Conservation (phyloP, 1,284 basidiomycete genomes). For the Rhodotorula mucilaginosa region DNA sequence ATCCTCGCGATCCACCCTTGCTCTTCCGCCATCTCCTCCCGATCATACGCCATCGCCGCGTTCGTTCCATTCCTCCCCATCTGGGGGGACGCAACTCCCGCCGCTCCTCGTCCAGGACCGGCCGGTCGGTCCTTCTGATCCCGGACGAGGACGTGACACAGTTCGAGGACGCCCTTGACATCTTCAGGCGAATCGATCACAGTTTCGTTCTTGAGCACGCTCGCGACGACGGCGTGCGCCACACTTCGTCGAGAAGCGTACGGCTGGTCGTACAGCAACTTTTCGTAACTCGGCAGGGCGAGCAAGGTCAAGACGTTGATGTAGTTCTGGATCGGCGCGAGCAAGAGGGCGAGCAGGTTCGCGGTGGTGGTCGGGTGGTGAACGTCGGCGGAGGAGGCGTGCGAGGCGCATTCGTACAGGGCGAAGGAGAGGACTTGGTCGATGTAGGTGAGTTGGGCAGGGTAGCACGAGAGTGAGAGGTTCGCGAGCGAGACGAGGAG, state of each 20-base stretch:
- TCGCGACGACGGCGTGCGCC: slow-evolving; percentile 84
- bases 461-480: slow-evolving; percentile 89
- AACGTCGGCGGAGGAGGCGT: slow-evolving; percentile 73
- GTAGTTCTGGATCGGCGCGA: slow-evolving; percentile 90
- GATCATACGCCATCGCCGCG: slow-evolving; percentile 60
- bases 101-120: slow-evolving; percentile 34
- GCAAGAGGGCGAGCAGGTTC: slow-evolving; percentile 82
- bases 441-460: slow-evolving; percentile 89
- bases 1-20: slow-evolving; percentile 95
- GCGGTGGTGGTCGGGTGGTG: slow-evolving; percentile 79
- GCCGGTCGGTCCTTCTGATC: slow-evolving; percentile 68
- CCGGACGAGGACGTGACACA: slow-evolving; percentile 84
- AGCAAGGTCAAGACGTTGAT: slow-evolving; percentile 89
- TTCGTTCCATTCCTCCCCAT: slow-evolving; percentile 4
- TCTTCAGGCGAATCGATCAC: slow-evolving; percentile 85
- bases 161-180: slow-evolving; percentile 81
- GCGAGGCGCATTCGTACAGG: slow-evolving; percentile 57
- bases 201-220: slow-evolving; percentile 90
- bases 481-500: slow-evolving; percentile 89
- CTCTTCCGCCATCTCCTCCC: slow-evolving; percentile 89
- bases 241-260: slow-evolving; percentile 84
- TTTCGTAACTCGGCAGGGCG: slow-evolving; percentile 80
- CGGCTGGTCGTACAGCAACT: slow-evolving; percentile 76
- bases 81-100: background rate
- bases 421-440: slow-evolving; percentile 89